Evolutionary conservation across 2,329 filamentous ascomycete species (phyloP).

Genomic region (Scedosporium minutisporum): DNA sequence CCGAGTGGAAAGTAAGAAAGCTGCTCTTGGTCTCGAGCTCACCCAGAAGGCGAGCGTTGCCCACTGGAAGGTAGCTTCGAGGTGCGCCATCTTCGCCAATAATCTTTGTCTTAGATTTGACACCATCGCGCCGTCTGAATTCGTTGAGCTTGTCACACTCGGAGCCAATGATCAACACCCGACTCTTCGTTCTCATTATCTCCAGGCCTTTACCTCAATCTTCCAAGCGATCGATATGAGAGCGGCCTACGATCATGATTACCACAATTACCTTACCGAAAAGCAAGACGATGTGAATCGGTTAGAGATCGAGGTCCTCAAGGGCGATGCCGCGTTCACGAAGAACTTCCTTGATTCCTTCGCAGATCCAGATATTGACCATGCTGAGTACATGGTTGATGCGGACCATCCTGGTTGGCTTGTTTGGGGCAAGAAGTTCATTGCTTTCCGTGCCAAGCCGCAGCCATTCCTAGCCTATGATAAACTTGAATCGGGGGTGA

Average conservation of each 20-base stretch:
- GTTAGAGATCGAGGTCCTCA: conserved; percentile 60
- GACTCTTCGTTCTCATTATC: conserved; percentile 70
- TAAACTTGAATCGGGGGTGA: conserved; percentile 62
- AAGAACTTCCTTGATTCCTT: conserved; percentile 69
- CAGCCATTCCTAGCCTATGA: conserved; percentile 64
- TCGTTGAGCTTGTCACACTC: conserved; percentile 72
- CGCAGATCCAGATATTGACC: conserved; percentile 48
- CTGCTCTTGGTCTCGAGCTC: conserved; percentile 69
- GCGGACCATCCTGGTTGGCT: conserved; percentile 92
- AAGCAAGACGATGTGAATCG: conserved; percentile 71
- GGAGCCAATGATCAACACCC: conserved; percentile 89
- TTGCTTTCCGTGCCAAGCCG: conserved; percentile 65
- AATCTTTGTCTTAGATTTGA: conserved; percentile 91
- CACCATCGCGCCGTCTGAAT: conserved; percentile 67
- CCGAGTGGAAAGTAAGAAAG: conserved; percentile 76
- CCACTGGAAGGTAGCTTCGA: conserved; percentile 92
- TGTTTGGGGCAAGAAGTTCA: conserved; percentile 84
- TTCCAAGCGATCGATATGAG: conserved; percentile 85
- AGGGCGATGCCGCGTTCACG: conserved; percentile 72
- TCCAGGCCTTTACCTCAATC: conserved; percentile 63
- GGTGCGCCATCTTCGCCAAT: conserved; percentile 82
- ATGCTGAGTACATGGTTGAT: conserved; percentile 80
- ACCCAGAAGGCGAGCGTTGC: conserved; percentile 66
- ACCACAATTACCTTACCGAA: conserved; percentile 76
- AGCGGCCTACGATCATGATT: conserved; percentile 76